These are phyloP conservation scores for Schoenoplectus triqueter DNA, from an alignment of 202 grass and related monocot species.

Conservation along the genomic window DNA sequence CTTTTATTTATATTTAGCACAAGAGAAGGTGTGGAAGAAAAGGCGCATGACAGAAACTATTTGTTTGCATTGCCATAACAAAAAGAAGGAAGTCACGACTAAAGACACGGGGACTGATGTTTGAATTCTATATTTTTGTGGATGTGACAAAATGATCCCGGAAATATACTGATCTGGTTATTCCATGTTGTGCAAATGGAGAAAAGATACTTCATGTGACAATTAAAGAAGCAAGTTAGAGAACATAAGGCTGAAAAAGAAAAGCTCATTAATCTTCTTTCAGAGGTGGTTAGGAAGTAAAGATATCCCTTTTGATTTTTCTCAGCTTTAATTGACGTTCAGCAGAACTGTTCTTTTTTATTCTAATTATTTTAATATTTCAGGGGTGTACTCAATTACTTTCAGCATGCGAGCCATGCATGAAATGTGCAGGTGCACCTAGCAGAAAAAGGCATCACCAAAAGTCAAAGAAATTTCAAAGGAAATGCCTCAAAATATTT, in stretches of 20 bases:
- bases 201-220: neutral
- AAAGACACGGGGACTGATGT: neutral
- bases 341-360: constrained; percentile 5
- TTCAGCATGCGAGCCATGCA: constrained; percentile 45
- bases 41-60: constrained; percentile 23
- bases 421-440: constrained; percentile 65
- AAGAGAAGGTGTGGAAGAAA: neutral
- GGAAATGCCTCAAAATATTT: constrained; percentile 49
- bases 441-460: constrained; percentile 40
- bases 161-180: neutral
- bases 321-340: neutral
- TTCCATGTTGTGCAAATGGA: constrained; percentile 19
- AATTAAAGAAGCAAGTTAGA: constrained; percentile 28
- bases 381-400: constrained; percentile 71
- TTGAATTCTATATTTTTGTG: constrained; percentile 14
- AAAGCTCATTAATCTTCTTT: constrained; percentile 40
- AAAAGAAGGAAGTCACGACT: constrained; percentile 26
- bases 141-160: neutral
- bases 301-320: constrained; percentile 36
- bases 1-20: neutral
- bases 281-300: constrained; percentile 77
- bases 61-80: neutral
- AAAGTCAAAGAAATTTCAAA: constrained; percentile 59
- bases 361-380: constrained; percentile 27
- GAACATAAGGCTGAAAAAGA: constrained; percentile 32